Conservation (phyloP, 495 filamentous ascomycete species). For the Penicillium ucsense region DNA sequence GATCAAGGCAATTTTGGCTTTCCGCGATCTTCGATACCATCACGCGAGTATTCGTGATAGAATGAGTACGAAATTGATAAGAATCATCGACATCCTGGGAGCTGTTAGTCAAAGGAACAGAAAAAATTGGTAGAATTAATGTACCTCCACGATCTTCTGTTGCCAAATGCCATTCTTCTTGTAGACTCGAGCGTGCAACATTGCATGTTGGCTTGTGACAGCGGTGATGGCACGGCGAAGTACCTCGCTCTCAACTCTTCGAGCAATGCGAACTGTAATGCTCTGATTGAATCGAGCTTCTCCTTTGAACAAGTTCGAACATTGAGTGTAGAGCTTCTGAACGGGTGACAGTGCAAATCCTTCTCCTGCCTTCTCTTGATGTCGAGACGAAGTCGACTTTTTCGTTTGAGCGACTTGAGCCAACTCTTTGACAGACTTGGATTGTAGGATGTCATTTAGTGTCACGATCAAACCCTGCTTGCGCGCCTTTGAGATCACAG, state of each 20-base stretch:
- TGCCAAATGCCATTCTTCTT: slow-evolving; percentile 30
- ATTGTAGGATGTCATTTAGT: slow-evolving; percentile 29
- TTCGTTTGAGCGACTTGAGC: slow-evolving; percentile 20
- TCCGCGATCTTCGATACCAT: slow-evolving; percentile 24
- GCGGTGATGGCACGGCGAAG: slow-evolving; percentile 46
- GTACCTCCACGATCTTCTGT: slow-evolving; percentile 29
- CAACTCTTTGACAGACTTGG: slow-evolving; percentile 26
- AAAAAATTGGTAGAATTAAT: neutral
- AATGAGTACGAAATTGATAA: slow-evolving; percentile 28
- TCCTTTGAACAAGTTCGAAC: slow-evolving; percentile 37
- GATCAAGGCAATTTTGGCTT: slow-evolving; percentile 33
- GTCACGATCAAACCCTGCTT: slow-evolving; percentile 27
- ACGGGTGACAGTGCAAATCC: slow-evolving; percentile 44
- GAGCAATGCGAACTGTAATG: slow-evolving; percentile 49
- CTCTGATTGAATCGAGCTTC: slow-evolving; percentile 59
- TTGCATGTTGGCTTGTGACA: slow-evolving; percentile 53
- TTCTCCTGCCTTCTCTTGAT: slow-evolving; percentile 29
- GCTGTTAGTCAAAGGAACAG: slow-evolving; percentile 6
- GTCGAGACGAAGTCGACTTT: slow-evolving; percentile 4
- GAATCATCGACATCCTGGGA: slow-evolving; percentile 32
- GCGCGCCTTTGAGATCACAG: slow-evolving; percentile 31
- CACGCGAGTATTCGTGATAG: slow-evolving; percentile 18
- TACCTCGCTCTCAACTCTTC: slow-evolving; percentile 36
- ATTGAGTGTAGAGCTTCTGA: slow-evolving; percentile 38
- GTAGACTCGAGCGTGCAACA: slow-evolving; percentile 58